Percentiles rank a stretch among this genome's conserved stretches.
Evolutionary conservation across 2,329 filamentous ascomycete genomes (phyloP).

Genomic region (Exophiala calicioides): DNA sequence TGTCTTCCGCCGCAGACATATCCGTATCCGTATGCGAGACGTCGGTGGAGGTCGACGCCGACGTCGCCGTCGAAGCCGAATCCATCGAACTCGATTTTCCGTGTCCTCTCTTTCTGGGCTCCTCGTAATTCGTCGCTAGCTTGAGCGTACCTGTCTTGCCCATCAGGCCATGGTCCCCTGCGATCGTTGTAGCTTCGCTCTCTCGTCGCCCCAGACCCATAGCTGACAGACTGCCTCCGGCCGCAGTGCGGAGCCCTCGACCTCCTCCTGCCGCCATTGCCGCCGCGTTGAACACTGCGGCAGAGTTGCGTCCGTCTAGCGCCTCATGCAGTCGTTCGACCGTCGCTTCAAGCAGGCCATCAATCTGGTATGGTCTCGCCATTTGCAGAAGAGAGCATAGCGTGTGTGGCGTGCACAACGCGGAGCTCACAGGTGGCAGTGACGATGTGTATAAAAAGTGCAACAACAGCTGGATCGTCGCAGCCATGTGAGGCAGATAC

Average conservation of each 20-base stretch:
- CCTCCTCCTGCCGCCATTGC: conserved; percentile 97
- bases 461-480: conserved; percentile 85
- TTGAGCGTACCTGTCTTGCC: conserved; percentile 15
- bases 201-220: conserved; percentile 44
- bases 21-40: conserved; percentile 30
- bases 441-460: conserved; percentile 93
- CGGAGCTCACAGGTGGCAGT: conserved; percentile 72
- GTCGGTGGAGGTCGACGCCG: conserved; percentile 28
- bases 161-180: conserved; percentile 8
- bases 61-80: conserved; percentile 29
- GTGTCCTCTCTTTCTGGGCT: conserved; percentile 24
- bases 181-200: conserved; percentile 27
- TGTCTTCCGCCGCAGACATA: conserved; percentile 17
- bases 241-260: conserved; percentile 71
- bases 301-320: conserved; percentile 89
- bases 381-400: conserved; percentile 93
- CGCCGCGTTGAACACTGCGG: conserved; percentile 95
- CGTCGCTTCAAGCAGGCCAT: conserved; percentile 87
- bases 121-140: conserved; percentile 20
- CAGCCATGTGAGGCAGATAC: conserved; percentile 87
- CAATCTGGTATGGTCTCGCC: conserved; percentile 87
- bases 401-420: conserved; percentile 89
- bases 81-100: conserved; percentile 28
- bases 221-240: conserved; percentile 50
- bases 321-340: conserved; percentile 87